Base-by-base conservation (phyloP, 2,329 filamentous ascomycete species). In the Trichothecium roseum region DNA sequence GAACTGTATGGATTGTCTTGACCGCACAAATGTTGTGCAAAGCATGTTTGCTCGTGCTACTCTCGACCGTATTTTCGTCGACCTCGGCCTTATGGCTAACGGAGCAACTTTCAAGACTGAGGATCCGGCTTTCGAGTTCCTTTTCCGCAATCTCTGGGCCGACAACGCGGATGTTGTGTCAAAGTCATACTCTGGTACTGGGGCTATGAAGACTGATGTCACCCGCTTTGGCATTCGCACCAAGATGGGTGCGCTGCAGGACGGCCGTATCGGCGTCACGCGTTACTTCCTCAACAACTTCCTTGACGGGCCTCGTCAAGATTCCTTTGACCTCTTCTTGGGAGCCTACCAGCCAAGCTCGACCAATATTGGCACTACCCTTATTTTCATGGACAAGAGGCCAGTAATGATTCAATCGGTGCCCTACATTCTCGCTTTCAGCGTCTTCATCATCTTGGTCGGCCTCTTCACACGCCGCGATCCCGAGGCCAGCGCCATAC, bases 1-100 rank as follows among this genome's bases (percentile, higher is more conserved):
- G 28, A 98, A 98, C 58, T 98, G 91, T 64, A 98, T 98, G 91
- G 91, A 98, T 60, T 98, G 93, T 46, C 74, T 98, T 12, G 91
- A 98, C 59, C 83, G 91, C 36, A 98, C 91, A 36, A 98, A 98
- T 50, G 88, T 98, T 6, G 86, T 98, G 4, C 91, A 98, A 62
- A 94, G 86, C 57, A 94, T 96, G 83, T 75, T 98, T 39, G 91
- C 84, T 8, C 81, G 89, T 35, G 88, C 80, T 74, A 84, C 85
- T 12, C 67, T 98, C 28, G 88, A 88, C 42, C 81, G 87, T 44
- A 91, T 94, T 66, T 77, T 98, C 38, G 74, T 80, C 43, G 89
- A 96, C 48, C 64, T 86, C 4, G 88, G 88, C 26, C 64, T 95
- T 35, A 73, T 96, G 48, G 61, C 74, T 35, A 73, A 76, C 18